phyloP scores from a whole-genome alignment of 352 stramenopile species.

The Blastocystis sp. region DNA sequence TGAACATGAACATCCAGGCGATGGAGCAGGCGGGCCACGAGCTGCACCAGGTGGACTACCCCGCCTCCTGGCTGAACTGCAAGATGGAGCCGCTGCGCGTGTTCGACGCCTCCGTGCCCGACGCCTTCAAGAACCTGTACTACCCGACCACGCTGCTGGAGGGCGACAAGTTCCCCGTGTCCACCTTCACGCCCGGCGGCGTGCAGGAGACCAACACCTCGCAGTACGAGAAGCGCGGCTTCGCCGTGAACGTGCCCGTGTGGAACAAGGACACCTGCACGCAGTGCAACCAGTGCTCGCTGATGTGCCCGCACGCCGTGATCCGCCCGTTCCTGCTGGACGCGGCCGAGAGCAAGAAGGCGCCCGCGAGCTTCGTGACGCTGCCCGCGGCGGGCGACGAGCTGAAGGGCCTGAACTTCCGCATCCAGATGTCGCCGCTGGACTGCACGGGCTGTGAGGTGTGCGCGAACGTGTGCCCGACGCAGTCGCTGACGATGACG shows the following conservation, averaged over 20 bases:
- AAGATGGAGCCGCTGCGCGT: constrained; percentile 72
- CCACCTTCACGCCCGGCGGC: constrained; percentile 74
- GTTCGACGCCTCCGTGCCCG: constrained; percentile 72
- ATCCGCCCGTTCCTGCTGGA: constrained; percentile 76
- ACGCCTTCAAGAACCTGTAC: constrained; percentile 73
- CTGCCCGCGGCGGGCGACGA: constrained; percentile 73
- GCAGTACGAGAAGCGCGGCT: constrained; percentile 74
- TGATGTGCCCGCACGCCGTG: constrained; percentile 75
- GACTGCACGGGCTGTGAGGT: constrained; percentile 77
- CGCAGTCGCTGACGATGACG: constrained; percentile 74
- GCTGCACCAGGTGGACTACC: neutral
- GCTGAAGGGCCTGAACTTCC: constrained; percentile 75
- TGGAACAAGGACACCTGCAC: constrained; percentile 74
- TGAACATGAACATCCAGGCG: constrained; percentile 42
- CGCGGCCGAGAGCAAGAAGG: constrained; percentile 74
- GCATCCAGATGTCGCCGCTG: constrained; percentile 75
- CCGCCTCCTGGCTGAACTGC: constrained; percentile 4
- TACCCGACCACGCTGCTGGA: constrained; percentile 72
- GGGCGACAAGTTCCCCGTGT: constrained; percentile 75
- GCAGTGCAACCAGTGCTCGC: constrained; percentile 77
- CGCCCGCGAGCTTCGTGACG: constrained; percentile 74
- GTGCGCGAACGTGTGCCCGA: constrained; percentile 76
- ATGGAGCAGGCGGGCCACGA: constrained; percentile 44
- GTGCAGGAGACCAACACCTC: constrained; percentile 74
- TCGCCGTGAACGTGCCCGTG: constrained; percentile 72